These are phyloP conservation scores for Pyrus bretschneideri DNA, from an alignment of 306 rosid genomes.

Conservation along the genomic window DNA sequence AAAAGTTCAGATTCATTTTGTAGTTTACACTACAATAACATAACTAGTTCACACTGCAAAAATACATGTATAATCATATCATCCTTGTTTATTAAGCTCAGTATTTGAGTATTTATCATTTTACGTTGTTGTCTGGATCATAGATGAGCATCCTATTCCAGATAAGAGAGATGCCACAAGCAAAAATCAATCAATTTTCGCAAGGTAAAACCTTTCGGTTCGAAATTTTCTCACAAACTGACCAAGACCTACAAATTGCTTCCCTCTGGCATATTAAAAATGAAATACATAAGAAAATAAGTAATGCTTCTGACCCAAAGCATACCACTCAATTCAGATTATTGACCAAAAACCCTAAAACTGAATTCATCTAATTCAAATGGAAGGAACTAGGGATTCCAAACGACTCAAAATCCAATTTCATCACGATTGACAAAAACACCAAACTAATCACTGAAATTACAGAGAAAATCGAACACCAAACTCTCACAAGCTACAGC, in stretches of 20 bases:
- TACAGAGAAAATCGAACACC: not conserved
- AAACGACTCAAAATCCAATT: not conserved
- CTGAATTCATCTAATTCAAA: not conserved
- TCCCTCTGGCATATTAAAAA: not conserved
- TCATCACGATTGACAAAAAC: not conserved
- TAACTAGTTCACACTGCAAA: not conserved
- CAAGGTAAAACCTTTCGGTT: not conserved
- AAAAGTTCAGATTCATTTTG: not conserved
- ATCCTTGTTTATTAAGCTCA: not conserved
- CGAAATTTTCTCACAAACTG: not conserved
- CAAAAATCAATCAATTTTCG: not conserved
- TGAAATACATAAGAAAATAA: not conserved
- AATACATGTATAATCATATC: not conserved
- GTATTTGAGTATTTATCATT: not conserved
- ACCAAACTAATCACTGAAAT: not conserved
- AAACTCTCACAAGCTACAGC: not conserved
- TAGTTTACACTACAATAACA: not conserved
- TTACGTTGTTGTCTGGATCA: not conserved
- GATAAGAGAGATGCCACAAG: not conserved
- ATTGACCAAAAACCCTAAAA: conserved; percentile 14
- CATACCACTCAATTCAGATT: not conserved
- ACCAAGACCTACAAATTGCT: not conserved
- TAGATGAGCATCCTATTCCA: not conserved
- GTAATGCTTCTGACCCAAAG: not conserved
- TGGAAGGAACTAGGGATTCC: not conserved